phyloP scores from a whole-genome alignment of 164 flowering plant species.

The Stephania cephalantha region DNA sequence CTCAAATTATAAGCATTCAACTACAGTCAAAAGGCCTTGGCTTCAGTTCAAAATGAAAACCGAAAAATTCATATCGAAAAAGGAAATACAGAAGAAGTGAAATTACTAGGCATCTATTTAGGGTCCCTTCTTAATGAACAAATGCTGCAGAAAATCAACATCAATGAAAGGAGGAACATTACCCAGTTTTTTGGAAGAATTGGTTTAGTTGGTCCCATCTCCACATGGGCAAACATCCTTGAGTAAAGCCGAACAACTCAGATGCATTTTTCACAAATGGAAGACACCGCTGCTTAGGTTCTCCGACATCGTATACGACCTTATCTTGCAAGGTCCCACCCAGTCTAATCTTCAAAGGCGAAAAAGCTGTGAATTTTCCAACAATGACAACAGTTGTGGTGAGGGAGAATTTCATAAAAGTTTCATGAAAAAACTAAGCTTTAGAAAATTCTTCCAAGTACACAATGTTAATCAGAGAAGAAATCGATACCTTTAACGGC shows the following conservation, averaged over 20 bases:
- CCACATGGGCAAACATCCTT: slow-evolving; percentile 72
- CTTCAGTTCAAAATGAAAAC: neutral
- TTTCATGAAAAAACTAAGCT: neutral
- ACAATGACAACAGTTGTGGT: neutral
- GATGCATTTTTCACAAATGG: slow-evolving; percentile 39
- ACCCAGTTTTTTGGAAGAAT: slow-evolving; percentile 72
- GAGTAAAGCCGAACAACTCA: slow-evolving; percentile 62
- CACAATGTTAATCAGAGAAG: neutral
- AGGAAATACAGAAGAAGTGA: neutral
- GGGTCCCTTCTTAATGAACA: neutral
- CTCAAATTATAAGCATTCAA: neutral
- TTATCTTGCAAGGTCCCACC: slow-evolving; percentile 89
- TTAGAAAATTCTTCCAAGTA: neutral
- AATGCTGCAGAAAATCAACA: neutral
- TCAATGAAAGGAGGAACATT: slow-evolving; percentile 4
- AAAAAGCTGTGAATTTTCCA: slow-evolving; percentile 47
- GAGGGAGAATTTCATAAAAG: neutral
- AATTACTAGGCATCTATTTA: neutral
- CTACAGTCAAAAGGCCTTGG: neutral
- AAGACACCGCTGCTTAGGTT: slow-evolving; percentile 35
- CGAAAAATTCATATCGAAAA: neutral
- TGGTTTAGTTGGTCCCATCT: slow-evolving; percentile 84
- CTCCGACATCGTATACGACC: slow-evolving; percentile 50
- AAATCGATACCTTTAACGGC: slow-evolving; percentile 64
- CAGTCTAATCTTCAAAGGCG: slow-evolving; percentile 78